Evolutionary conservation across 192 early-diverging fungal species (phyloP).

Genomic region (Coemansia sp.): DNA sequence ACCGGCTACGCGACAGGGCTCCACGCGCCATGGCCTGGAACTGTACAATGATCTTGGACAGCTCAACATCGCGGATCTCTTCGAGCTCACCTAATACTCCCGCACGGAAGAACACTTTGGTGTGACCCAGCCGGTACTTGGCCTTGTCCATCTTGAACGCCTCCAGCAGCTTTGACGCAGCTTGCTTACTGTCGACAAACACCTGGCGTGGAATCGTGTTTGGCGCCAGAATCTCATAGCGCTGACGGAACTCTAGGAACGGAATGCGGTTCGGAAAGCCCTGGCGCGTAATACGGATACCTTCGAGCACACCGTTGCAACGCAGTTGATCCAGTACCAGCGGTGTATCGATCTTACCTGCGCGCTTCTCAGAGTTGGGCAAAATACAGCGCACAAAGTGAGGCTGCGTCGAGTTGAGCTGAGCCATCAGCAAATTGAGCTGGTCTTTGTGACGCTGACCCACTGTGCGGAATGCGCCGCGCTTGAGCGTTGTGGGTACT

Average conservation of each 20-base stretch:
- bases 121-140: slow-evolving; percentile 86
- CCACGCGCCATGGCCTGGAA: slow-evolving; percentile 90
- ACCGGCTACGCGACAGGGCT: slow-evolving; percentile 71
- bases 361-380: slow-evolving; percentile 88
- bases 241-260: slow-evolving; percentile 91
- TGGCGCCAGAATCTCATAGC: slow-evolving; percentile 89
- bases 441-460: slow-evolving; percentile 95
- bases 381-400: slow-evolving; percentile 99
- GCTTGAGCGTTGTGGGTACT: slow-evolving; percentile 61
- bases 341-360: slow-evolving; percentile 78
- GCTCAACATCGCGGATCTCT: slow-evolving; percentile 81
- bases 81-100: slow-evolving; percentile 95
- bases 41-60: slow-evolving; percentile 77
- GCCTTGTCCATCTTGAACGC: slow-evolving; percentile 72
- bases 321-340: slow-evolving; percentile 90
- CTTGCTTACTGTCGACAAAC: slow-evolving; percentile 88
- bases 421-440: slow-evolving; percentile 83
- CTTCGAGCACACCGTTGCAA: slow-evolving; percentile 97
- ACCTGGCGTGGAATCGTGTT: slow-evolving; percentile 73
- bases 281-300: slow-evolving; percentile 92
- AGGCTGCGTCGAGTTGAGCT: slow-evolving; percentile 86
- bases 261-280: slow-evolving; percentile 92
- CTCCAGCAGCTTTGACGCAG: slow-evolving; percentile 77
- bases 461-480: slow-evolving; percentile 90
- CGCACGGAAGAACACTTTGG: slow-evolving; percentile 96